Evolutionary conservation across 108 stramenopile species (phyloP), one percentile per base, ranked within the genome.

Genomic region (Fistulifera pelliculosa): DNA sequence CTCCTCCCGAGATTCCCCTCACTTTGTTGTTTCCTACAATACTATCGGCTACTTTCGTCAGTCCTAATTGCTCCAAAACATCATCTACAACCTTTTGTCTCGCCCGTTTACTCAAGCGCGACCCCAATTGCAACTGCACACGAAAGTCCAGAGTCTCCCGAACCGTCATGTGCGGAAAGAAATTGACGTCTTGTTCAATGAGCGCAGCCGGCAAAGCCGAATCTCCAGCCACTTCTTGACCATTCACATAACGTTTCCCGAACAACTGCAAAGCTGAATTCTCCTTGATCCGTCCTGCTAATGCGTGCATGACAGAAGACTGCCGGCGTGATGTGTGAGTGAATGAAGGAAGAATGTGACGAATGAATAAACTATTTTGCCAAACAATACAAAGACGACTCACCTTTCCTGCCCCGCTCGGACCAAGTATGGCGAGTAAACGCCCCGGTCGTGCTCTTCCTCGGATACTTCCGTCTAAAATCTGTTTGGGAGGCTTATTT

Each of bases 91-190:
- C 52, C 2, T 62, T 48, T 43, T 76, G 82, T 48, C 82, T 70
- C 26, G 74, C 78, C 16, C 48, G 47, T 60, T 77, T 86, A 10
- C 64, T 71, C 40, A 86, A 54, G 26, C 44, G 54, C 21, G 68
- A 62, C 0, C 88, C 88, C 57, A 90, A 69, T 60, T 90, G 86
- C n/a, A 90, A 65, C 58, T 86, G 82, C 12, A 86, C 85, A 22
- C 80, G 77, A 62, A 80, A 76, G 11, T 54, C 77, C 1, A 90
- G 66, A 12, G 88, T 85, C 65, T 90, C 88, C 39, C 83, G 81
- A 6, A 90, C 88, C 14, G 88, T 90, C 84, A 90, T 81, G 68
- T 90, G 88, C 25, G 88, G 88, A 45, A 90, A 90, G 60, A 90
- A 90, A 24, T 71, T 77, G 18, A 77, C 73, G 27, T 86, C 82